Percentiles rank a stretch among this genome's conserved stretches.
Evolutionary conservation across 768 basidiomycete species (phyloP).

Genomic region (Leucocoprinus leucothites): DNA sequence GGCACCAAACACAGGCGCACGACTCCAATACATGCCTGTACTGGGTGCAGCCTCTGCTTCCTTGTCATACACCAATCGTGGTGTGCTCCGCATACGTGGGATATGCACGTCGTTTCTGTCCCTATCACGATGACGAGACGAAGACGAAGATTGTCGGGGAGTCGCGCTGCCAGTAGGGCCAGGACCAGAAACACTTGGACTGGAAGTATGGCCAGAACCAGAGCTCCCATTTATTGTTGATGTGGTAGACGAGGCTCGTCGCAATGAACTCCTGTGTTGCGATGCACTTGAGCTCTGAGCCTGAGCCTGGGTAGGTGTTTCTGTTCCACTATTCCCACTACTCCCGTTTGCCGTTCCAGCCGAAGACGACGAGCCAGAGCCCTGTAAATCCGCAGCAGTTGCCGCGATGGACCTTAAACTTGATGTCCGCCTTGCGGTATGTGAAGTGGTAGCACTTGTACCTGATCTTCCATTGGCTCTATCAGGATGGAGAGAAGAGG

Average conservation of each 20-base stretch:
- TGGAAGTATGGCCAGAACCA: background rate
- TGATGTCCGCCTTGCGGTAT: background rate
- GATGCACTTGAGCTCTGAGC: background rate
- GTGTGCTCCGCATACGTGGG: slow-evolving; percentile 29
- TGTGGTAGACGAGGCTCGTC: background rate
- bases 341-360: background rate
- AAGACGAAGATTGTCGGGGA: slow-evolving; percentile 12
- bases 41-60: slow-evolving; percentile 60
- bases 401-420: background rate
- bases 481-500: background rate
- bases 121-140: slow-evolving; percentile 20
- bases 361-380: background rate
- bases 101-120: slow-evolving; percentile 16
- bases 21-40: slow-evolving; percentile 84
- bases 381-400: background rate
- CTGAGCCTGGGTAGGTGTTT: background rate
- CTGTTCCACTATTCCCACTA: background rate
- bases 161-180: background rate
- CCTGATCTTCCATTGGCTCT: background rate
- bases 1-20: slow-evolving; percentile 72
- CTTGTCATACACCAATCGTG: slow-evolving; percentile 60
- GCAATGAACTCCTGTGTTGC: background rate
- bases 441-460: background rate
- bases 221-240: background rate
- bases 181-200: background rate